Conservation (phyloP, 805 yeast species). For the Monosporozyma aerobia region DNA sequence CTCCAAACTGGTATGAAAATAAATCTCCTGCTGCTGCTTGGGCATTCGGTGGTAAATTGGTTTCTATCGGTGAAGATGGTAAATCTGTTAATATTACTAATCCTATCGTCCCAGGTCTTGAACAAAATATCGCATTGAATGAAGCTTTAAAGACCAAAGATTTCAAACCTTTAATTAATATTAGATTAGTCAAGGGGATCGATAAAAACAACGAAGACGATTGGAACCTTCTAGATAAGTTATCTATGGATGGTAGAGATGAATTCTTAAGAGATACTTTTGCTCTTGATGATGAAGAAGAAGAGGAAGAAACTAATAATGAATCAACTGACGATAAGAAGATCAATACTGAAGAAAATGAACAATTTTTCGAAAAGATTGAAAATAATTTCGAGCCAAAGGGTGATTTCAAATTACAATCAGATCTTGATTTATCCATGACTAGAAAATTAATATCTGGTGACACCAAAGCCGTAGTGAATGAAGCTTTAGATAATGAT, state of each 20-base stretch:
- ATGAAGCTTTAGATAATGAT: conserved; percentile 52
- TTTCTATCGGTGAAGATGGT: conserved; percentile 39
- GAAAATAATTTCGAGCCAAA: conserved; percentile 37
- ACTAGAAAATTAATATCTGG: conserved; percentile 49
- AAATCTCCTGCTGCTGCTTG: conserved; percentile 62
- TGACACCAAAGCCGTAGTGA: conserved; percentile 57
- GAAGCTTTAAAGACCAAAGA: conserved; percentile 50
- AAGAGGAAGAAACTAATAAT: conserved; percentile 4
- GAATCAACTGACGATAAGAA: background rate
- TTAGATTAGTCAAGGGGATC: conserved; percentile 37
- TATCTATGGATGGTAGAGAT: conserved; percentile 42
- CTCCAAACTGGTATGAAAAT: conserved; percentile 81
- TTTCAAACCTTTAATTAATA: conserved; percentile 45
- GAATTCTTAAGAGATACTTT: conserved; percentile 41
- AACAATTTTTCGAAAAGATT: conserved; percentile 32
- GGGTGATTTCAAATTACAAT: conserved; percentile 43
- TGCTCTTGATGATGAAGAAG: conserved; percentile 29
- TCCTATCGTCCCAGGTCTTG: conserved; percentile 34
- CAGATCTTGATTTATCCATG: conserved; percentile 38
- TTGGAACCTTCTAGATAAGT: conserved; percentile 53
- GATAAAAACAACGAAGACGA: conserved; percentile 43
- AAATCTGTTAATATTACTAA: conserved; percentile 31
- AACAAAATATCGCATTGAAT: conserved; percentile 35
- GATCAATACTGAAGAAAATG: conserved; percentile 21
- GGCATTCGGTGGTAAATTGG: conserved; percentile 91